Evolutionary conservation across 129 eudicot genomes (phyloP).

Genomic region (Tanacetum coccineum): DNA sequence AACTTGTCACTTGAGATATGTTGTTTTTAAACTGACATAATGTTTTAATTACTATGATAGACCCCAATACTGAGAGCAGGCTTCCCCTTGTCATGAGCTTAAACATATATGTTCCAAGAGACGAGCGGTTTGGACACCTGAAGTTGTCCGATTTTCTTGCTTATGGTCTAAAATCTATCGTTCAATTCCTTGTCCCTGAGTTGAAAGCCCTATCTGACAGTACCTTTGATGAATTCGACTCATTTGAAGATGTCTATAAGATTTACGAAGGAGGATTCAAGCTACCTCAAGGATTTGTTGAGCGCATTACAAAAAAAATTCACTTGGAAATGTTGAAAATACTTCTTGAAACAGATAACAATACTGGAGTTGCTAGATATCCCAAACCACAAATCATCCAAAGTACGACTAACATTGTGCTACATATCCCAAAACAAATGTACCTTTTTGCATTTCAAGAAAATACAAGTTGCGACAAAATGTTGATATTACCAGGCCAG

Average conservation of each 20-base stretch:
- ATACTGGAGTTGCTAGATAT: constrained; percentile 35
- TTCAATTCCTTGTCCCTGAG: constrained; percentile 48
- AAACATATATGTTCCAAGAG: constrained; percentile 73
- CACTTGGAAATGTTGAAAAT: constrained; percentile 51
- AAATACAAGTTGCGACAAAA: not conserved
- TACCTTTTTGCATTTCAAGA: not conserved
- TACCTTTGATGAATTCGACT: constrained; percentile 50
- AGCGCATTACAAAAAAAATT: constrained; percentile 29
- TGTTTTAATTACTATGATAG: constrained; percentile 28
- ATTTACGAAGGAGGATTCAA: constrained; percentile 57
- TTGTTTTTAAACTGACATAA: not conserved
- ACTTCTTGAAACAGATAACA: constrained; percentile 42
- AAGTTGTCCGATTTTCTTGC: constrained; percentile 65
- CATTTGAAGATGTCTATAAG: constrained; percentile 42
- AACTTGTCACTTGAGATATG: not conserved
- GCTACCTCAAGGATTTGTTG: constrained; percentile 40
- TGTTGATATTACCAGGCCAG: not conserved
- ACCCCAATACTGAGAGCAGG: constrained; percentile 57
- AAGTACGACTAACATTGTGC: constrained; percentile 29
- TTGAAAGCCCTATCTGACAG: constrained; percentile 44
- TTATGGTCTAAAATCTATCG: constrained; percentile 45
- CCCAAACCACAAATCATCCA: constrained; percentile 63
- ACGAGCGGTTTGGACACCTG: constrained; percentile 54
- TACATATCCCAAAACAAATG: not conserved
- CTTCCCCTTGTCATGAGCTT: constrained; percentile 42